These are phyloP conservation scores for Eucommia ulmoides DNA, from an alignment of 257 asterid genomes.

Conservation along the genomic window DNA sequence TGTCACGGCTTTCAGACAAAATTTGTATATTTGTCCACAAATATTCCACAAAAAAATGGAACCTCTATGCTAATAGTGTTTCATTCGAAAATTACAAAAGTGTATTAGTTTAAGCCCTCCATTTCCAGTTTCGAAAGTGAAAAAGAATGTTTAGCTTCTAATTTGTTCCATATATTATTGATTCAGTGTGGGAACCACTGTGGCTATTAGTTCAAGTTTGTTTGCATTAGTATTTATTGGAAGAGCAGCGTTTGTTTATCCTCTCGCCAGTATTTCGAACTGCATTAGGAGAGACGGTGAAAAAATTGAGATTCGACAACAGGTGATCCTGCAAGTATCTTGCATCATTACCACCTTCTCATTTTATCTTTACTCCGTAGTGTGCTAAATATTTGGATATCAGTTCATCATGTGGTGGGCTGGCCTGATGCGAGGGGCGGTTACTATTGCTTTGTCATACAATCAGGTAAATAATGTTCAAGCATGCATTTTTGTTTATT, in stretches of 20 bases:
- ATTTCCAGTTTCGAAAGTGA: no score
- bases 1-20: not conserved
- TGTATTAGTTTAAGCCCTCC: no score
- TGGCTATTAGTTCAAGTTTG: constrained; percentile 9
- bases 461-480: constrained; percentile 28
- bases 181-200: constrained; percentile 12
- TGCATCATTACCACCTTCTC: not conserved
- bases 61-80: not conserved
- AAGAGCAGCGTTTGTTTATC: constrained; percentile 18
- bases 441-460: constrained; percentile 60
- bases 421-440: constrained; percentile 63
- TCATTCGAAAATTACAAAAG: not conserved
- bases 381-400: constrained; percentile 3
- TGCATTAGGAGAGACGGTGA: constrained; percentile 4
- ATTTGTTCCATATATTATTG: not conserved
- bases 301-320: constrained; percentile 8
- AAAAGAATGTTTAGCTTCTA: no score
- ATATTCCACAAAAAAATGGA: no score
- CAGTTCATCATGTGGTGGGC: constrained; percentile 65
- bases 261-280: constrained; percentile 9
- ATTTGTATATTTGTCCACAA: no score
- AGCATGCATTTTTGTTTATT: not conserved
- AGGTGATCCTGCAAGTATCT: constrained; percentile 9
- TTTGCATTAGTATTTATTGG: constrained; percentile 16
- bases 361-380: constrained; percentile 7